These are phyloP conservation scores for Aegilops sharonensis DNA, from an alignment of 176 grass and related monocot species.

Conservation along the genomic window DNA sequence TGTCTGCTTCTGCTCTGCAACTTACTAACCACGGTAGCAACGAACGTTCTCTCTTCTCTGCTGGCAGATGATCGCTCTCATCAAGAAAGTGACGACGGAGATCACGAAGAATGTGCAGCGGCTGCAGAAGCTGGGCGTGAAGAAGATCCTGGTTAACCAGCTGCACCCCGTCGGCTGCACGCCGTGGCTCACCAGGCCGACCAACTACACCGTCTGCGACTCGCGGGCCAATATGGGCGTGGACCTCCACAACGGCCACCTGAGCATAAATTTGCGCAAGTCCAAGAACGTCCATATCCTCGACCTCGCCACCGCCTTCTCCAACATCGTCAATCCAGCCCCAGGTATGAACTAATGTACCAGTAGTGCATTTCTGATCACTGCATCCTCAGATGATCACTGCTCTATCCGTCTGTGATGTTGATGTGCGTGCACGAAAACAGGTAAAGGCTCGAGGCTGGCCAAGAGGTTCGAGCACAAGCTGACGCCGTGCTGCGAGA, in stretches of 20 bases:
- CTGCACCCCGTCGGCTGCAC: conserved; percentile 45
- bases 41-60: not conserved
- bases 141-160: conserved; percentile 41
- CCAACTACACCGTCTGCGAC: conserved; percentile 40
- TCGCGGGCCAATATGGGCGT: not conserved
- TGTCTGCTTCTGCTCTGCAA: not conserved
- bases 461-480: conserved; percentile 17
- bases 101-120: conserved; percentile 6
- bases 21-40: not conserved
- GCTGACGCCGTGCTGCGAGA: conserved; percentile 44
- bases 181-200: conserved; percentile 15
- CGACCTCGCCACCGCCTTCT: conserved; percentile 4
- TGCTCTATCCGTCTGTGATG: too few relatives aligned
- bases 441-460: not conserved
- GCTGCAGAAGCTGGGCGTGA: conserved; percentile 25
- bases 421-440: too few relatives aligned
- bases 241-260: not conserved
- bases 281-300: not conserved
- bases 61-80: not conserved
- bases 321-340: conserved; percentile 15
- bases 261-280: not conserved
- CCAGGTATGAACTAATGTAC: not conserved
- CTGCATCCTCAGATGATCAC: too few relatives aligned
- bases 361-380: too few relatives aligned
- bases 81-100: conserved; percentile 3